Evolutionary conservation across 164 flowering plant species (phyloP).

Genomic region (Tetracentron sinense): DNA sequence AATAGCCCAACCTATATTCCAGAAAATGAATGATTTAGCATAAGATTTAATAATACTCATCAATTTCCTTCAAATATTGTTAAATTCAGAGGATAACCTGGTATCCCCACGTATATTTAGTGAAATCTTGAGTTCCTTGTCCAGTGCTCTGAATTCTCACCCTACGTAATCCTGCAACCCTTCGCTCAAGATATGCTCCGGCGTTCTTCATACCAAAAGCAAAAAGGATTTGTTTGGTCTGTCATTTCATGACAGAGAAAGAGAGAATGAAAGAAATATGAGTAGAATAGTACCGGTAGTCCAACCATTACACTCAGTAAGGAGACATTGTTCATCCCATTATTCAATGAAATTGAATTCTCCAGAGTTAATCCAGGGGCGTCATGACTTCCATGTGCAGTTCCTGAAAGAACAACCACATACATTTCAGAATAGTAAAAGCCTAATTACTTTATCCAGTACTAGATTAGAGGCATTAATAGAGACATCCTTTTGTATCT

Average conservation of each 20-base stretch:
- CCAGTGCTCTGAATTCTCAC: constrained; percentile 28
- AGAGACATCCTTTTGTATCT: no score
- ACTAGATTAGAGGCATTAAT: no score
- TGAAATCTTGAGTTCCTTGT: constrained; percentile 19
- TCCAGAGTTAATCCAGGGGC: constrained; percentile 26
- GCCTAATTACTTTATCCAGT: no score
- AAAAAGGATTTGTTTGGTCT: background rate
- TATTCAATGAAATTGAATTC: constrained; percentile 25
- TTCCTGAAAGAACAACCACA: constrained; percentile 34
- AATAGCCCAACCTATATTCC: constrained; percentile 38
- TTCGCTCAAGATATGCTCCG: constrained; percentile 53
- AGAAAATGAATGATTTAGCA: background rate
- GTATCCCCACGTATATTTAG: constrained; percentile 47
- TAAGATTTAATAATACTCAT: background rate
- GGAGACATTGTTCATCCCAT: constrained; percentile 60
- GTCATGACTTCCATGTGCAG: constrained; percentile 52
- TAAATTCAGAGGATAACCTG: no score
- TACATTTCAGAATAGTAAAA: background rate
- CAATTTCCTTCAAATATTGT: background rate
- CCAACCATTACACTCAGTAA: constrained; percentile 84
- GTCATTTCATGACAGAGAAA: constrained; percentile 1
- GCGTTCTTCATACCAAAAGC: constrained; percentile 41
- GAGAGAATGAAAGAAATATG: background rate
- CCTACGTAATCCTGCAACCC: constrained; percentile 33
- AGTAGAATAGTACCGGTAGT: constrained; percentile 53